Evolutionary conservation across 202 grass and related monocot genomes (phyloP), one percentile per base, ranked within the genome.

Genomic region (Setaria viridis): DNA sequence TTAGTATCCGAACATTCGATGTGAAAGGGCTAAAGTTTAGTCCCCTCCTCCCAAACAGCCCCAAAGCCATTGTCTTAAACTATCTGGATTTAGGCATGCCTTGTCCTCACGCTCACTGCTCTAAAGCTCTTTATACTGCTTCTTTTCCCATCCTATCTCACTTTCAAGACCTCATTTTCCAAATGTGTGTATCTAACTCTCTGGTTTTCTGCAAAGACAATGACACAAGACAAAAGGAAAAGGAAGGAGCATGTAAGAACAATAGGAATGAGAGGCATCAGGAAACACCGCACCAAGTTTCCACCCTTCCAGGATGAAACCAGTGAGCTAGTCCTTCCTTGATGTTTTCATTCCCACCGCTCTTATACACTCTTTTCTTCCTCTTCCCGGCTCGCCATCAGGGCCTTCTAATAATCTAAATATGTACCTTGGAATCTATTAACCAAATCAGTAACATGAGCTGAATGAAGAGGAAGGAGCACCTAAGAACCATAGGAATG

Each of bases 401-500:
- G 46, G 32, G 37, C 12, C 20, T 29, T 17, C 78, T 41, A 41
- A 41, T 41, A 16, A 53, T 33, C 47, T 74, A 49, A 29, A 30
- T 13, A 21, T 47, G 12, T 33, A 6, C 15, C 30, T 16, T 15
- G 12, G 45, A 9, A 7, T 72, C 3, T 71, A 45, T 70, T 20
- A 41, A 6, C 21, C 43, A 3, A 30, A 72, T 32, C 21, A 32
- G 13, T 30, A 49, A 71, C 68, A 30, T 3, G 11, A 68, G 39
- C 30, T 13, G 32, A 67, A 67, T 29, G 58, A 80, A 88, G 50
- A 56, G 75, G 75, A 88, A 79, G 74, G 75, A 88, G 37, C 16
- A 84, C 41, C 35, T 35, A 30, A 73, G 74, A 88, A 79, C 57
- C 53, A 73, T 79, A 88, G 75, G 68, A 84, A 84, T 74, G 49